Percentiles rank a stretch among this genome's conserved stretches.
Conservation (phyloP, 176 grass and related monocot genomes). For the Oryza officinalis region DNA sequence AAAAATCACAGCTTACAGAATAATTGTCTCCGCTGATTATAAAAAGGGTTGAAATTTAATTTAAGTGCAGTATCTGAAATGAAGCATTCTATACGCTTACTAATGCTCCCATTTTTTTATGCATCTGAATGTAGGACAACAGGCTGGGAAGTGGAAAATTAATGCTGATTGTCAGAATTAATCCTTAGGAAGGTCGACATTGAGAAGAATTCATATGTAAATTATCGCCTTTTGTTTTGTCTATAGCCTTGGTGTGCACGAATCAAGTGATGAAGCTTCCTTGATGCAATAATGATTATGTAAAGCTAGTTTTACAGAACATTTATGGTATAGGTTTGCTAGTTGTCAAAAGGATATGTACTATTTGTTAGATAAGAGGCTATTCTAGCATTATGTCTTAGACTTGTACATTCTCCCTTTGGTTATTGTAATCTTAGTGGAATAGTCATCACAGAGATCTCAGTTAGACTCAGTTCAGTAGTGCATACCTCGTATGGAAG, state of each 20-base stretch:
- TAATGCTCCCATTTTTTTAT: slow-evolving; percentile 15
- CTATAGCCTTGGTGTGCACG: slow-evolving; percentile 42
- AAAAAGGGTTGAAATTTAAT: slow-evolving; percentile 11
- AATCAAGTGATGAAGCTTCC: slow-evolving; percentile 39
- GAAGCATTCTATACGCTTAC: slow-evolving; percentile 22
- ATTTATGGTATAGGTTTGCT: slow-evolving; percentile 61
- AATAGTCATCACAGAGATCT: slow-evolving; percentile 18
- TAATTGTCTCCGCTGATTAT: neutral
- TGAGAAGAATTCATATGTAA: slow-evolving; percentile 47
- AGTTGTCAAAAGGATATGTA: slow-evolving; percentile 55
- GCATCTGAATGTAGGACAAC: slow-evolving; percentile 61
- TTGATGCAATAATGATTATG: slow-evolving; percentile 50
- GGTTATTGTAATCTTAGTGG: slow-evolving; percentile 28
- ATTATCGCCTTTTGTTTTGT: slow-evolving; percentile 53
- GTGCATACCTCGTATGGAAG: slow-evolving; percentile 17
- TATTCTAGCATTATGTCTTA: slow-evolving; percentile 33
- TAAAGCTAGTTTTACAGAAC: slow-evolving; percentile 57
- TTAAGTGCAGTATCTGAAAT: neutral
- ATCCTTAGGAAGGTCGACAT: slow-evolving; percentile 42
- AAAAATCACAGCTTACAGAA: neutral
- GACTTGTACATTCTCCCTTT: slow-evolving; percentile 31
- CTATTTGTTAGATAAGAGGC: slow-evolving; percentile 38
- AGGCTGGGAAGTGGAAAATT: slow-evolving; percentile 65
- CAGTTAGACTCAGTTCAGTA: slow-evolving; percentile 5
- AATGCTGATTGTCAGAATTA: slow-evolving; percentile 34